phyloP scores from a whole-genome alignment of 2,329 filamentous ascomycete genomes.

The Colletotrichum chlorophyti region DNA sequence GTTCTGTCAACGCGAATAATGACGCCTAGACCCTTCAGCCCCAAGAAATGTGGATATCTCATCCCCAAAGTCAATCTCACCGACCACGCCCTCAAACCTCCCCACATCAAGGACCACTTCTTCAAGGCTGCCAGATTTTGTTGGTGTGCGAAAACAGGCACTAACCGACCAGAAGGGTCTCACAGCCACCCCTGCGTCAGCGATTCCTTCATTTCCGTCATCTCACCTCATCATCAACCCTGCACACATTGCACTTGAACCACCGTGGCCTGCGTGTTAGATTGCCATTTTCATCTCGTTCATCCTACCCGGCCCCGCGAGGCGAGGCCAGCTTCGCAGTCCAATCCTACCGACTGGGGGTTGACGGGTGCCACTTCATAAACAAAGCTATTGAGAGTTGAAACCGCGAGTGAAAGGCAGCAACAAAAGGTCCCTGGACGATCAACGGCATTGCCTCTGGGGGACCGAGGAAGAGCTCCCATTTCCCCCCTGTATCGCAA shows the following conservation, averaged over 20 bases:
- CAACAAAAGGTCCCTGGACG: not conserved
- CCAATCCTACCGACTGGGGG: not conserved
- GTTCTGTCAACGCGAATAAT: not conserved
- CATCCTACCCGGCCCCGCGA: constrained; percentile 4
- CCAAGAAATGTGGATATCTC: too few relatives aligned
- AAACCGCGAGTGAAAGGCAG: not conserved
- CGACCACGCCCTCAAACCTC: too few relatives aligned
- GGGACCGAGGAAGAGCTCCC: not conserved
- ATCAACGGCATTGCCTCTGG: not conserved
- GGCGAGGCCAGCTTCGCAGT: not conserved
- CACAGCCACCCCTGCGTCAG: constrained; percentile 1
- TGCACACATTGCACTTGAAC: constrained; percentile 13
- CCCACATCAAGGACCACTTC: not conserved
- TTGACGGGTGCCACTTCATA: not conserved
- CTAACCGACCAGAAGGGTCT: too few relatives aligned
- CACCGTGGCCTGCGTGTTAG: constrained; percentile 14
- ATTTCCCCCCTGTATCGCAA: not conserved
- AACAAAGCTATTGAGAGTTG: not conserved
- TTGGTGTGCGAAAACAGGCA: not conserved
- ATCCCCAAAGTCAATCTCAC: too few relatives aligned
- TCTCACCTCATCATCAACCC: constrained; percentile 29
- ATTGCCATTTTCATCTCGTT: not conserved
- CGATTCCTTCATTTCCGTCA: constrained; percentile 11
- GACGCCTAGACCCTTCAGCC: not conserved
- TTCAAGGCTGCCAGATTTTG: not conserved